Percentiles rank a stretch among this genome's conserved stretches.
phyloP scores from a whole-genome alignment of 495 filamentous ascomycete genomes.

The Aspergillus panamensis region DNA sequence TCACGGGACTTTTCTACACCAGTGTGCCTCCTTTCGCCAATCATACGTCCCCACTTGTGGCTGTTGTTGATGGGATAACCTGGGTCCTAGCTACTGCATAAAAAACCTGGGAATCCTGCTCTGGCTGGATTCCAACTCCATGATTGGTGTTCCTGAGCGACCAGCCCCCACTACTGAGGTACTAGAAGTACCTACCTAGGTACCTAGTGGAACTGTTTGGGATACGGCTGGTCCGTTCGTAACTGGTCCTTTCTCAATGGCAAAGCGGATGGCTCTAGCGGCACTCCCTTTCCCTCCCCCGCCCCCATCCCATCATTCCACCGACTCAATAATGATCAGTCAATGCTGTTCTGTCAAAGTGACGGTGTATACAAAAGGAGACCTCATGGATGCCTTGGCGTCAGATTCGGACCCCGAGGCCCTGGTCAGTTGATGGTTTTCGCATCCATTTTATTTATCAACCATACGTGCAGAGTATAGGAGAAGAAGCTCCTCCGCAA shows the following conservation, averaged over 20 bases:
- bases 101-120: not conserved
- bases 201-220: not conserved
- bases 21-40: not conserved
- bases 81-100: not conserved
- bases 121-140: not conserved
- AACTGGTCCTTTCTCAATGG: not conserved
- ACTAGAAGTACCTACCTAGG: not conserved
- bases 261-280: not conserved
- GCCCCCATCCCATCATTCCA: not conserved
- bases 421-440: not conserved
- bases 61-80: not conserved
- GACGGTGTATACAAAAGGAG: not conserved
- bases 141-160: slow-evolving; percentile 21
- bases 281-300: not conserved
- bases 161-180: slow-evolving; percentile 1
- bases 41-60: not conserved
- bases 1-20: too few species aligned
- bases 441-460: not conserved
- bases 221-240: not conserved
- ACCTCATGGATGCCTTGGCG: not conserved
- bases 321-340: not conserved
- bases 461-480: not conserved
- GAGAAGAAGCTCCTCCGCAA: too few species aligned
- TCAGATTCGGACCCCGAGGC: not conserved
- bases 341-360: not conserved